phyloP scores from a whole-genome alignment of 805 yeast species.

The Ogataea haglerorum region DNA sequence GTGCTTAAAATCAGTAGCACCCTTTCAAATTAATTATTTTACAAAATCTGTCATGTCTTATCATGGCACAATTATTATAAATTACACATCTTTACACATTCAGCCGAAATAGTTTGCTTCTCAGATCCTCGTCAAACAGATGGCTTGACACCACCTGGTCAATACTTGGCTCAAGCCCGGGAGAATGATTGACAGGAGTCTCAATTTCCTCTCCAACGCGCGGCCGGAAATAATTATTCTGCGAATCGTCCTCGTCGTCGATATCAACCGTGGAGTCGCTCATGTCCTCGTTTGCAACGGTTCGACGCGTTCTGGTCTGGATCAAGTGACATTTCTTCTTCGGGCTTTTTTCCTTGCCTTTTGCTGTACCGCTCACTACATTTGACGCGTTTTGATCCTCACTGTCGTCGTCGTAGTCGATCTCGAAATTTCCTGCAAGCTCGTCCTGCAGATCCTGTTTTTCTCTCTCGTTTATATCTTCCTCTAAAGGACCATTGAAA shows the following conservation, averaged over 20 bases:
- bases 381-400: conserved; percentile 1
- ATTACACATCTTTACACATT: conserved; percentile 3
- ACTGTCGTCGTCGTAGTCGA: conserved; percentile 31
- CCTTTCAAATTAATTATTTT: conserved; percentile 1
- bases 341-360: neutral
- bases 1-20: conserved; percentile 1
- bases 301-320: neutral
- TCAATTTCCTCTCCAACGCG: conserved; percentile 37
- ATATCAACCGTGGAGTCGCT: conserved; percentile 43
- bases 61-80: neutral
- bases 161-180: conserved; percentile 6
- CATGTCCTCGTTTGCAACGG: neutral
- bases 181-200: conserved; percentile 18
- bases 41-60: neutral
- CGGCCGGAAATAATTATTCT: conserved; percentile 50
- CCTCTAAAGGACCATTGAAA: conserved; percentile 1
- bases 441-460: conserved; percentile 10
- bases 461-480: conserved; percentile 10
- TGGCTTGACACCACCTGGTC: conserved; percentile 7
- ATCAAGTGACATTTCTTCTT: neutral
- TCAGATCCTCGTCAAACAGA: conserved; percentile 10
- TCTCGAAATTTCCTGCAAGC: conserved; percentile 25
- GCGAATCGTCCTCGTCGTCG: conserved; percentile 50
- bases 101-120: conserved; percentile 6
- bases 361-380: neutral